Conservation (phyloP, 1,284 basidiomycete genomes). For the Ustilago nuda region DNA sequence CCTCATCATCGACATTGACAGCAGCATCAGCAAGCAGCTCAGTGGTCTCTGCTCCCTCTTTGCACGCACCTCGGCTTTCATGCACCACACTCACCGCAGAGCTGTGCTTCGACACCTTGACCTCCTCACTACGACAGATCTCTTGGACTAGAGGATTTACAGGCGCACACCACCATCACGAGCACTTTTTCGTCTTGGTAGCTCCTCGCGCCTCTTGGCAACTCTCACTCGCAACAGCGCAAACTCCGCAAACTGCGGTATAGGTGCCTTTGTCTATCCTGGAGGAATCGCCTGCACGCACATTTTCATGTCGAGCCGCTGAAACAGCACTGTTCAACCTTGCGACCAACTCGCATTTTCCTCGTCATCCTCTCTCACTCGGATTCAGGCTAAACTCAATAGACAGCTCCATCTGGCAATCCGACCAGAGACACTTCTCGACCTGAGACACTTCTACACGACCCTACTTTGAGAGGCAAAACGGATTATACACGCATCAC, state of each 20-base stretch:
- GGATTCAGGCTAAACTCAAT: background rate
- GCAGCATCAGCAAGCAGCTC: background rate
- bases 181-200: background rate
- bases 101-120: too few relatives aligned
- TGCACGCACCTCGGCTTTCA: background rate
- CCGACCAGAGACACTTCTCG: background rate
- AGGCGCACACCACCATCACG: too few relatives aligned
- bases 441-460: background rate
- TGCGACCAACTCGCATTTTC: background rate
- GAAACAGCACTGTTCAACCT: background rate
- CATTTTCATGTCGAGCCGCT: background rate
- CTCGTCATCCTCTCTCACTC: background rate
- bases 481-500: constrained; percentile 14
- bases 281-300: background rate
- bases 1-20: background rate
- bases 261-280: background rate
- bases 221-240: too few relatives aligned
- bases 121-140: too few relatives aligned
- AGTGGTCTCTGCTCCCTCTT: background rate
- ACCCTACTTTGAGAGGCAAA: constrained; percentile 2
- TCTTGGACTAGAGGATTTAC: too few relatives aligned
- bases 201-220: background rate
- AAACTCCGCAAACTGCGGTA: background rate
- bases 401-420: background rate
- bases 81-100: background rate